Percentiles rank a stretch among this genome's conserved stretches.
These are phyloP conservation scores for Grosmannia clavigera DNA, from an alignment of 2,329 filamentous ascomycete species.

Conservation along the genomic window DNA sequence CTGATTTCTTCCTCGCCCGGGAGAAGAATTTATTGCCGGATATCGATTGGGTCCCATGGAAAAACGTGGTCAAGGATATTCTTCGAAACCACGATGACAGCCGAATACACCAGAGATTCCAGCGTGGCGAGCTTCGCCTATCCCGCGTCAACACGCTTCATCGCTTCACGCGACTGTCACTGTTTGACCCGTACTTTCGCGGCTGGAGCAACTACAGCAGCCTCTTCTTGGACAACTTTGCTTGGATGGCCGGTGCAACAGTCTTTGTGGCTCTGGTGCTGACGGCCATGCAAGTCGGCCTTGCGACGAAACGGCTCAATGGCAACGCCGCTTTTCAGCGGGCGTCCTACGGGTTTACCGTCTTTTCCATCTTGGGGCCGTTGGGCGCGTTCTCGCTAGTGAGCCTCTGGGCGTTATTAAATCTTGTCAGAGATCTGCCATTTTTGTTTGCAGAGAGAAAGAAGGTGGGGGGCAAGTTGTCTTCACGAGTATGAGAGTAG, in stretches of 20 bases:
- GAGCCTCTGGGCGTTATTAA: constrained; percentile 4
- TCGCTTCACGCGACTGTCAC: constrained; percentile 7
- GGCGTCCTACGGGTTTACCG: constrained; percentile 26
- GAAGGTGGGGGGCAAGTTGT: background rate
- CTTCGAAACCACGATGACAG: constrained; percentile 4
- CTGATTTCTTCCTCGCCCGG: constrained; percentile 12
- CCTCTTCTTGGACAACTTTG: constrained; percentile 26
- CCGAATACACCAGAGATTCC: constrained; percentile 13
- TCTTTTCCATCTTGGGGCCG: constrained; percentile 13
- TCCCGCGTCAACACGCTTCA: constrained; percentile 11
- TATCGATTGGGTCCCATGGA: constrained; percentile 10
- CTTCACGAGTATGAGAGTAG: too few species aligned
- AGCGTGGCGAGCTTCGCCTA: constrained; percentile 12
- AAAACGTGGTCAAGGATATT: constrained; percentile 7
- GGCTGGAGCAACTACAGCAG: constrained; percentile 10
- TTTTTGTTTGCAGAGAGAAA: constrained; percentile 8
- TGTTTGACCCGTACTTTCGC: constrained; percentile 7
- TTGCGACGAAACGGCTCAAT: constrained; percentile 19
- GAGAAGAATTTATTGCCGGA: constrained; percentile 9
- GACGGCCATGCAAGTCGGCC: constrained; percentile 30
- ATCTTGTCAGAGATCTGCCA: constrained; percentile 18
- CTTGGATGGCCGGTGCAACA: constrained; percentile 21
- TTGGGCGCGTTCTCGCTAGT: constrained; percentile 5
- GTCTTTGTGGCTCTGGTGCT: constrained; percentile 27
- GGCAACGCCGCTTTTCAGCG: constrained; percentile 20